Conservation (phyloP, 2,329 filamentous ascomycete species). For the Akanthomyces uredinophilus region DNA sequence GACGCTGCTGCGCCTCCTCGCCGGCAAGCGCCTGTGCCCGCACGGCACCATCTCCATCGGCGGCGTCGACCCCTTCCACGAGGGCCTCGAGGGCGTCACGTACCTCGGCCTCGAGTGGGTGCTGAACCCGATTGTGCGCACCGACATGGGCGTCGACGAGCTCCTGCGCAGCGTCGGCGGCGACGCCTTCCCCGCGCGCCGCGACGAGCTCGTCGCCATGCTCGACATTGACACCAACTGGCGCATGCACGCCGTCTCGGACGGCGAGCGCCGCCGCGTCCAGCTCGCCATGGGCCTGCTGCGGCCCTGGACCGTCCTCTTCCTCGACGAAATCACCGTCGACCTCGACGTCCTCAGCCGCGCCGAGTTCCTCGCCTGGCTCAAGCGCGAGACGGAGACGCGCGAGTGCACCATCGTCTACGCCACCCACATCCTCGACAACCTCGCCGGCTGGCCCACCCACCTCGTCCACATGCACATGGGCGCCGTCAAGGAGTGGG, state of each 20-base stretch:
- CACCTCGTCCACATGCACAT: conserved; percentile 95
- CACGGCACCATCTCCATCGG: conserved; percentile 67
- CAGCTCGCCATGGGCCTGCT: conserved; percentile 95
- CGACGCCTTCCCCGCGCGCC: conserved; percentile 70
- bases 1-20: conserved; percentile 87
- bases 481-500: conserved; percentile 83
- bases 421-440: conserved; percentile 95
- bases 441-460: conserved; percentile 89
- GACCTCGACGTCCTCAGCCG: conserved; percentile 86
- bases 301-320: conserved; percentile 82
- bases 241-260: conserved; percentile 94
- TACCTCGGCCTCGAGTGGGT: conserved; percentile 99
- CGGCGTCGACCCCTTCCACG: conserved; percentile 86
- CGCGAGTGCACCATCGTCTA: conserved; percentile 90
- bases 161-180: conserved; percentile 83
- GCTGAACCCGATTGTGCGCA: conserved; percentile 90
- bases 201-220: conserved; percentile 81
- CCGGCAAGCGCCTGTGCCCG: conserved; percentile 90
- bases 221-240: conserved; percentile 88
- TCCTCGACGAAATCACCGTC: conserved; percentile 95
- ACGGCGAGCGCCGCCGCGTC: conserved; percentile 85
- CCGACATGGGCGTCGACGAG: conserved; percentile 86
- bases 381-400: conserved; percentile 79
- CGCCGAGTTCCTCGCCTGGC: conserved; percentile 76
- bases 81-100: conserved; percentile 85